Base-by-base conservation (phyloP, 2,329 filamentous ascomycete genomes). In the Clarireedia monteithiana region DNA sequence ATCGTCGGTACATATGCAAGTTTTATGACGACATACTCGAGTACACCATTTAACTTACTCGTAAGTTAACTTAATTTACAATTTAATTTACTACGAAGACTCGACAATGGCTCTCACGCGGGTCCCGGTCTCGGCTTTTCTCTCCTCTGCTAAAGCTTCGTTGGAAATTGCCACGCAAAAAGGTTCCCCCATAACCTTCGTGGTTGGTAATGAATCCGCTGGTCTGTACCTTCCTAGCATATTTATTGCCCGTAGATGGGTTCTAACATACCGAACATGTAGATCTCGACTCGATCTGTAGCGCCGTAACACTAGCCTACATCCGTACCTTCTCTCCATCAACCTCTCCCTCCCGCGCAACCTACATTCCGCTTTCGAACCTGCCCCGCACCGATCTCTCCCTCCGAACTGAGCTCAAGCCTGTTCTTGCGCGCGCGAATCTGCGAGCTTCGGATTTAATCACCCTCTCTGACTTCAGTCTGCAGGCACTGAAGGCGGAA, bases 211-310 rank as follows among this genome's bases (percentile, higher is more conserved):
- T 61, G 84, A 87, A 68, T 84, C 84, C 23, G 84, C 82, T 55
- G 83, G 83, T 82, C 66, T 60, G 69, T 63, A 34, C 20, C 27
- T 34, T 17, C 15, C 38, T 12, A 6, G 5, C 4, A 12, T 9
- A 34, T 34, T 34, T 14, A 4, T 14, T 4, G 10, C 10, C 30
- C 2, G 10, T 34, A 34, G 30, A 34, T 3, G 10, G 10, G 10
- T 34, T 14, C 30, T 34, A 12, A 12, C n/a, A 38, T 2, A n/a
- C 15, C 34, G 34, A 24, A 12, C 47, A 14, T 34, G 10, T n/a
- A 88, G 89, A 94, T 63, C 83, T 94, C 54, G 89, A 94, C 72
- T 91, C 88, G 1, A 79, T 94, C 62, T 88, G 86, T 69, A 86
- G 83, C 27, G 82, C 88, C 26, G 72, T 94, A 17, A 71, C 91